Base-by-base conservation (phyloP, 192 early-diverging fungal species). In the Phycomyces nitens region DNA sequence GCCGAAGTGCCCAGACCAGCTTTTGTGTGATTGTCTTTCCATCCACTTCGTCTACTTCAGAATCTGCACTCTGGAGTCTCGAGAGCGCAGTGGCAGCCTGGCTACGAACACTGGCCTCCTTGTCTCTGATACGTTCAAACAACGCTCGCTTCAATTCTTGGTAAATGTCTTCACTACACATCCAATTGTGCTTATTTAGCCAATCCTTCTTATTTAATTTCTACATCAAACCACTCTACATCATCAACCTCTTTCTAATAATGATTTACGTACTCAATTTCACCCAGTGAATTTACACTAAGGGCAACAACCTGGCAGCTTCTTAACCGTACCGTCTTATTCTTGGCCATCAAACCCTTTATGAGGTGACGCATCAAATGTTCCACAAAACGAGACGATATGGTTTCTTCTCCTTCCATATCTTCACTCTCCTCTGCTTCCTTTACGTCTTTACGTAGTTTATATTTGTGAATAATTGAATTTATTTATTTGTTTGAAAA, bases 31-130 rank as follows among this genome's bases (percentile, higher is more conserved):
- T 84, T 42, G 80, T 80, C 24, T 76, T 69, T 7, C 82, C 84
- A 11, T 87, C 86, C 9, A 68, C 71, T 14, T 70, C 66, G 42
- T 78, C 79, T 9, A 50, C 63, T n/a, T 80, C 78, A 34, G 84
- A 75, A 43, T 84, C 85, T 12, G 74, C 81, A 26, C 82, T 86
- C 70, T 91, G 91, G 26, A 95, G 77, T 61, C 87, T 83, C 14
- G 90, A 88, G 18, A 92, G 68, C 0, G 92, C 89, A 51, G 86
- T 82, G 0, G 86, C 89, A 10, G 94, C 92, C 44, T 93, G 85
- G 11, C 86, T 82, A 1, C 94, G 84, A 56, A 96, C 86, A 6
- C 76, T 71, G 2, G 89, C 60, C 64, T 96, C 94, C 70, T 92
- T 92, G 67, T 96, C 94, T 58, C 77, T 76, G 57, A 92, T 76